Conservation (phyloP, 139 green algal species). For the Chlorella sorokiniana region DNA sequence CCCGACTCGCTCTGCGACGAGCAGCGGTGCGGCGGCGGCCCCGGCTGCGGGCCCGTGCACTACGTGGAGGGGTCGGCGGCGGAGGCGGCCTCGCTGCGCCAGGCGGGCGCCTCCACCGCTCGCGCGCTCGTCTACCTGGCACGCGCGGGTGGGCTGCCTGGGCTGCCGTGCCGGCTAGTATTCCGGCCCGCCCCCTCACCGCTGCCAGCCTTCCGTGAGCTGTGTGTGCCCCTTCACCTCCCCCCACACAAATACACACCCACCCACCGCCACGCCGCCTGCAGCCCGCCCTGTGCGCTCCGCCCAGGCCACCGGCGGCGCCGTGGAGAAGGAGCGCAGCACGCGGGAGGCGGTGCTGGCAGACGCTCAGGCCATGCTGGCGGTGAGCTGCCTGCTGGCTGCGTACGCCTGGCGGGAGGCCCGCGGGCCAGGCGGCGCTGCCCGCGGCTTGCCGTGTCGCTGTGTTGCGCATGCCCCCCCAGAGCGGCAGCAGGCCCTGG, state of each 20-base stretch:
- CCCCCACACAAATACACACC: constrained; percentile 26
- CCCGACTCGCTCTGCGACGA: constrained; percentile 23
- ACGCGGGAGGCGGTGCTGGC: constrained; percentile 66
- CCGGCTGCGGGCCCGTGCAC: constrained; percentile 36
- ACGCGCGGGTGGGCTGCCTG: constrained; percentile 10
- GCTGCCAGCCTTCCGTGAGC: background rate
- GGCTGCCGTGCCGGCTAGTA: background rate
- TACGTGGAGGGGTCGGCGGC: constrained; percentile 57
- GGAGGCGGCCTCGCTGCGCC: constrained; percentile 46
- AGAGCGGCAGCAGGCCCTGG: too few relatives aligned
- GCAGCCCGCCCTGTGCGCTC: constrained; percentile 40
- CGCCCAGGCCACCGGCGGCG: constrained; percentile 39
- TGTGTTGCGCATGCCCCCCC: too few relatives aligned
- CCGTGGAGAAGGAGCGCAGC: constrained; percentile 28
- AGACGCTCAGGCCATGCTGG: constrained; percentile 74
- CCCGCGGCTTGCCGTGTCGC: background rate
- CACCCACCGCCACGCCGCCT: constrained; percentile 40
- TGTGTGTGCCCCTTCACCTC: background rate
- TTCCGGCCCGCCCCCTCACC: background rate
- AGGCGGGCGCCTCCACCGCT: constrained; percentile 41
- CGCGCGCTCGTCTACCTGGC: constrained; percentile 52
- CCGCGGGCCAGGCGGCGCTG: background rate
- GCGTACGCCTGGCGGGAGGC: background rate
- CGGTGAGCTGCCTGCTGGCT: constrained; percentile 21
- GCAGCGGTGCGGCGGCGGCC: background rate